Percentiles rank a stretch among this genome's conserved stretches.
phyloP scores from a whole-genome alignment of 176 grass and related monocot genomes.

The Aegilops longissima region DNA sequence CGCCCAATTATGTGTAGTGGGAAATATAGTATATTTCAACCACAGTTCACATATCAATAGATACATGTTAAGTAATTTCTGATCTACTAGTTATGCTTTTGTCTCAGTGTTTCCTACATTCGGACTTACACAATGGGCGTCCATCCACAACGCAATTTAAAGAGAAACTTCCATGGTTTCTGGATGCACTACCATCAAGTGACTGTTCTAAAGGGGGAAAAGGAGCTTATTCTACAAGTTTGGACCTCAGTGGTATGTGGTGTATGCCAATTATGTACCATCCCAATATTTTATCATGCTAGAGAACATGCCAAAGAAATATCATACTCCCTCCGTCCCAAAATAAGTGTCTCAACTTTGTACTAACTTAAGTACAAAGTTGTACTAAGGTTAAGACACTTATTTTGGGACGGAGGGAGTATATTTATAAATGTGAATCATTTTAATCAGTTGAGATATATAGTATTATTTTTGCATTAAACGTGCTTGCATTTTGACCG shows the following conservation, averaged over 20 bases:
- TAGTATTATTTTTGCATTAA: not conserved
- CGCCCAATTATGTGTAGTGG: constrained; percentile 12
- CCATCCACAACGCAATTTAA: constrained; percentile 83
- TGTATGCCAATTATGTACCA: constrained; percentile 21
- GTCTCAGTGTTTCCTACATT: constrained; percentile 71
- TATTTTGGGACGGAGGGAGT: not conserved
- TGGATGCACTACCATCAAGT: constrained; percentile 87
- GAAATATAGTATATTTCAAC: constrained; percentile 1
- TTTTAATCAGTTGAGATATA: constrained; percentile 6
- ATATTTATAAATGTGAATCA: not conserved
- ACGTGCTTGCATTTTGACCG: not conserved
- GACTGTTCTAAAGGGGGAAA: constrained; percentile 97
- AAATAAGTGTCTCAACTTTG: too few species aligned
- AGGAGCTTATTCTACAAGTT: constrained; percentile 97
- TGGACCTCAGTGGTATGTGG: constrained; percentile 75
- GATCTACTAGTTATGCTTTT: constrained; percentile 45
- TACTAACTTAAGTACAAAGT: too few species aligned
- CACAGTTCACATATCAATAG: constrained; percentile 12
- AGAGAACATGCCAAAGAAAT: constrained; percentile 18
- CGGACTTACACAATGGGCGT: constrained; percentile 80
- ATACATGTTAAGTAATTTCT: constrained; percentile 21
- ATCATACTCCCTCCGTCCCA: too few species aligned
- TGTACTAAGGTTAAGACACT: too few species aligned
- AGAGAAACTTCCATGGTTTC: constrained; percentile 98
- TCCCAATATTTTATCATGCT: constrained; percentile 1